Base-by-base conservation (phyloP, 495 filamentous ascomycete species). In the Xylaria nigripes region DNA sequence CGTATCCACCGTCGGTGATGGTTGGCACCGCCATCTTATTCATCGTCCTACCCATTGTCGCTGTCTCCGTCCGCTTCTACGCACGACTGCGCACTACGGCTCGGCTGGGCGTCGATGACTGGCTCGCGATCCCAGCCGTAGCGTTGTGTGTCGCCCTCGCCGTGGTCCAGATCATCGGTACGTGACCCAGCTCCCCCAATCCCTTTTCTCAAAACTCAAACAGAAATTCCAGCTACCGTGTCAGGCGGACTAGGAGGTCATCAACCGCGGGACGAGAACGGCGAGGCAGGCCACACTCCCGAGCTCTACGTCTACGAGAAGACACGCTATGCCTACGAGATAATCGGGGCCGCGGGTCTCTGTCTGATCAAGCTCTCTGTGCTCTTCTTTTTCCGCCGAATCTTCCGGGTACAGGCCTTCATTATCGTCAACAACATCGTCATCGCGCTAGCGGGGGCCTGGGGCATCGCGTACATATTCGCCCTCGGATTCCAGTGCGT, bases 401-500 rank as follows among this genome's bases (percentile, higher is more conserved):
- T 76, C 41, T 76, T 76, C 40, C 69, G 70, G 3, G 59, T 70
- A 9, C 59, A 57, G 2, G 50, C 30, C 22, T 68, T 72, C 34
- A 61, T 64, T 7, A 58, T 24, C 0, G 54, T 61, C 22, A 68
- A 63, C 34, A 72, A 68, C 40, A 43, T 62, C 36, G 46, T 67
- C 7, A 72, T 72, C 32, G 68, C 55, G 5, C 12, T 73, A 0
- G 67, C 68, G 19, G 52, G 67, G 5, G 36, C 56, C 6, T 76
- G 72, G 54, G 42, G 67, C 29, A 54, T 75, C 23, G 57, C 66
- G 4, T 74, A 70, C 45, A 45, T 71, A 2, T 54, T 76, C 27
- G 66, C 70, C 7, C 62, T 70, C n/a, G 65, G 68, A 1, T 75
- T 76, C 42, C 66, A 72, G 32, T 77, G 75, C 51, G 13, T 22